phyloP scores from a whole-genome alignment of 495 filamentous ascomycete genomes.

The Pyronema domesticum region DNA sequence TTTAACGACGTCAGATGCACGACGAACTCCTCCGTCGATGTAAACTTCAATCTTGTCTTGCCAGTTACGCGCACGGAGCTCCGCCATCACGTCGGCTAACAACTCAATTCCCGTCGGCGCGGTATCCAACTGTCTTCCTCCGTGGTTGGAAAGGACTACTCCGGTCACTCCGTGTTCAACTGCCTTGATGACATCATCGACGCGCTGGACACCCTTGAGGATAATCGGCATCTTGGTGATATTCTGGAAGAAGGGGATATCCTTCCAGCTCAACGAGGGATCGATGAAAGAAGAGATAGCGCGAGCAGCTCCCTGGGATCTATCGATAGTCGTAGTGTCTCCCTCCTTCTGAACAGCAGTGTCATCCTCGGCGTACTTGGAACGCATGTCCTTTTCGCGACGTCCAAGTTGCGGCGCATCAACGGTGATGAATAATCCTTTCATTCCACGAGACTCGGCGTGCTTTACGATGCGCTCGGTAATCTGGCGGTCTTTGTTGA shows the following conservation, averaged over 20 bases:
- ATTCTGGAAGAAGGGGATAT: conserved; percentile 82
- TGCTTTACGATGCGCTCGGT: conserved; percentile 80
- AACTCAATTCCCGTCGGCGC: conserved; percentile 82
- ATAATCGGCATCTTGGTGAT: conserved; percentile 95
- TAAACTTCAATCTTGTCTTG: conserved; percentile 77
- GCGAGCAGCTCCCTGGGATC: conserved; percentile 71
- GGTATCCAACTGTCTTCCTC: conserved; percentile 90
- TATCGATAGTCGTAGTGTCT: conserved; percentile 50
- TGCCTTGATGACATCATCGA: conserved; percentile 81
- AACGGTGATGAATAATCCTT: conserved; percentile 94
- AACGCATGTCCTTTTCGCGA: conserved; percentile 87
- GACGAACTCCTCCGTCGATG: conserved; percentile 75
- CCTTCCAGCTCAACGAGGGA: conserved; percentile 73
- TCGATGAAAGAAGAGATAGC: conserved; percentile 94
- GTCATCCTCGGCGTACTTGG: conserved; percentile 74
- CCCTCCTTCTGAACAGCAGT: conserved; percentile 56
- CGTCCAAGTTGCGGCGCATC: conserved; percentile 91
- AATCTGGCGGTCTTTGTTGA: conserved; percentile 88
- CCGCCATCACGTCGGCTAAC: conserved; percentile 90
- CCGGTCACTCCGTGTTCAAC: conserved; percentile 71
- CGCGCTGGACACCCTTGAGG: conserved; percentile 89
- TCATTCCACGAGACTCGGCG: conserved; percentile 82
- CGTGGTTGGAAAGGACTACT: conserved; percentile 93
- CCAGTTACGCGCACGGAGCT: conserved; percentile 63
- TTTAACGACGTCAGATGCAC: conserved; percentile 91